Percentiles rank a stretch among this genome's conserved stretches.
Conservation (phyloP, 345 rosid genomes). For the Citrus hindsii region DNA sequence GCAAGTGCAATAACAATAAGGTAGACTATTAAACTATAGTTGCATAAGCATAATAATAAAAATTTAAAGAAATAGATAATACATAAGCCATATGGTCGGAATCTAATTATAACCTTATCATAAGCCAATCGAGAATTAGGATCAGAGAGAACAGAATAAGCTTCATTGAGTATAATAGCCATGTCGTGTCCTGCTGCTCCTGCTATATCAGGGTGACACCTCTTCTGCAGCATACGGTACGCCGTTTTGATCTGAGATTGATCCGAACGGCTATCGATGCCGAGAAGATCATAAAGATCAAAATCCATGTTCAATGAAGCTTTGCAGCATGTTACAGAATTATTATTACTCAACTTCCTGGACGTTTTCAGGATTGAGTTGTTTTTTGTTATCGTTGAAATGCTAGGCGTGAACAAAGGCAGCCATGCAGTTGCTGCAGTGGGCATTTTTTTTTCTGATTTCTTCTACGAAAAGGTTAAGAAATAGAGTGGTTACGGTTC, state of each 20-base stretch:
- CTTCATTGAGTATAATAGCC: constrained; percentile 84
- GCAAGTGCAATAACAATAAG: too few species aligned
- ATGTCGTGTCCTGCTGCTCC: constrained; percentile 82
- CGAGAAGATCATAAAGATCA: constrained; percentile 85
- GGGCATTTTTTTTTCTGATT: background rate
- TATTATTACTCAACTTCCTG: background rate
- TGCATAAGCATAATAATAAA: too few species aligned
- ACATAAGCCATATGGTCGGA: too few species aligned
- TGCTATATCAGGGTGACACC: constrained; percentile 85
- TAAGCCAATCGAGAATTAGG: constrained; percentile 63
- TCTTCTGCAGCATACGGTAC: constrained; percentile 67
- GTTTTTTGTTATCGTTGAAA: background rate
- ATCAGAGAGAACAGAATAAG: constrained; percentile 68
- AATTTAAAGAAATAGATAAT: too few species aligned
- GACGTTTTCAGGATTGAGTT: background rate
- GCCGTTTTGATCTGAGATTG: constrained; percentile 70
- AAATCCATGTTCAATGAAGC: constrained; percentile 48
- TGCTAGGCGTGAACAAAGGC: background rate
- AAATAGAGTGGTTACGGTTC: background rate
- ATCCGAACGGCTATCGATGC: constrained; percentile 53
- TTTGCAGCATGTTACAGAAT: constrained; percentile 31
- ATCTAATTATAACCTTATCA: constrained; percentile 49
- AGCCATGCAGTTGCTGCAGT: background rate
- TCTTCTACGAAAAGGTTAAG: background rate
- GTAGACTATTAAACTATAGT: too few species aligned